phyloP scores from a whole-genome alignment of 306 rosid genomes.

The Acacia confusa region DNA sequence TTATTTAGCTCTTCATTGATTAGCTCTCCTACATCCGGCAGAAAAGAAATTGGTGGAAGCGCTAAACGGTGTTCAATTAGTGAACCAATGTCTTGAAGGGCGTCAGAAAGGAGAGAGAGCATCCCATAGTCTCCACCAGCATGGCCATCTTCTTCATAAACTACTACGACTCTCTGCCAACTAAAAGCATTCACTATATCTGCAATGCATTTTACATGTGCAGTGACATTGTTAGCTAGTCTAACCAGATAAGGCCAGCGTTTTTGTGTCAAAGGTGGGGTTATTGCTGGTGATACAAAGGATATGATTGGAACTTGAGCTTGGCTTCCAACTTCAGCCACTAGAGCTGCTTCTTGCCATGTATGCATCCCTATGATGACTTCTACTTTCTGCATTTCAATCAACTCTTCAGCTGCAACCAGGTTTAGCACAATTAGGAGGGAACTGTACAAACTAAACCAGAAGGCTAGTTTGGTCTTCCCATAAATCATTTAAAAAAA shows the following conservation, averaged over 20 bases:
- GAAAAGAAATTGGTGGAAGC: conserved; percentile 52
- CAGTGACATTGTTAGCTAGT: conserved; percentile 38
- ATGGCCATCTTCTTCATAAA: conserved; percentile 48
- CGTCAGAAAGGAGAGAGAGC: conserved; percentile 55
- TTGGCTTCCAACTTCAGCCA: conserved; percentile 50
- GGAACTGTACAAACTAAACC: not conserved
- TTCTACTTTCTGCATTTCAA: conserved; percentile 34
- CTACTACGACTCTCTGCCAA: conserved; percentile 55
- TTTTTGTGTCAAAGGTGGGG: conserved; percentile 36
- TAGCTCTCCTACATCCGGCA: conserved; percentile 37
- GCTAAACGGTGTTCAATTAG: conserved; percentile 58
- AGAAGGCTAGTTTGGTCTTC: not conserved
- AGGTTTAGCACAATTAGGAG: not conserved
- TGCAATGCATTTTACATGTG: conserved; percentile 47
- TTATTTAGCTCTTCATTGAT: conserved; percentile 46
- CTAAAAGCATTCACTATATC: conserved; percentile 40
- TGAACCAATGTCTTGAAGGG: conserved; percentile 51
- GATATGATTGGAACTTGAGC: conserved; percentile 58
- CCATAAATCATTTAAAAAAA: not conserved
- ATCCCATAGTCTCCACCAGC: conserved; percentile 49
- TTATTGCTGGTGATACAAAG: conserved; percentile 51
- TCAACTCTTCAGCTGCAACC: conserved; percentile 54
- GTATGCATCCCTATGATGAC: conserved; percentile 55
- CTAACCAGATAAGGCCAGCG: conserved; percentile 53
- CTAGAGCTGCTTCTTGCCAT: conserved; percentile 60